Evolutionary conservation across 306 rosid genomes (phyloP), one percentile per base, ranked within the genome.

Genomic region (Pyrus bretschneideri): DNA sequence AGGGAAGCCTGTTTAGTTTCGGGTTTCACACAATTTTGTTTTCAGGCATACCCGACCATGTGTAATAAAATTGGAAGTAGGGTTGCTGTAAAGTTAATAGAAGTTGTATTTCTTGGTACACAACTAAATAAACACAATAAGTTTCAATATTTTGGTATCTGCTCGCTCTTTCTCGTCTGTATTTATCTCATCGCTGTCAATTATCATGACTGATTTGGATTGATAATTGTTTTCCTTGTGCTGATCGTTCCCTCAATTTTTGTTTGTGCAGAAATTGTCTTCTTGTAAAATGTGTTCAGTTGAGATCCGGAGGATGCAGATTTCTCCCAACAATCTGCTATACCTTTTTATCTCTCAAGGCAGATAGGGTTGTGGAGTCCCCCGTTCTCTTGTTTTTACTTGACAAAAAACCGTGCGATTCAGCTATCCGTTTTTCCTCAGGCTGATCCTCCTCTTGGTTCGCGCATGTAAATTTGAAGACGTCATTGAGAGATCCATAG

Each of bases 231-330:
- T n/a, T 49, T 35, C 68, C 25, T 35, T 77, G 30, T 45, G n/a
- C 79, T 83, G 67, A 83, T 68, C 6, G 3, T 57, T 65, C 13
- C 31, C 65, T 71, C 70, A 21, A 8, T 38, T 49, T 71, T 40
- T 64, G 44, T 69, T 46, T 58, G n/a, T 70, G 78, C 86, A 83
- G 86, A 79, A 44, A 21, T 40, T 40, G 58, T 70, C 54, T 33
- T 75, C 52, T 74, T 23, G 60, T 65, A 59, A 65, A 71, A 35
- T 71, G 65, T 33, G 74, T 42, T 73, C 27, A 25, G 13, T 35
- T 38, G 69, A 44, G 77, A 76, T 45, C 64, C 25, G 27, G 23
- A 27, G 25, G 66, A 66, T 66, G 68, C 11, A 27, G 52, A 68
- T 73, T 73, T 58, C 66, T 57, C 13, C 65, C 72, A 33, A 65